Conservation (phyloP, 2,329 filamentous ascomycete species). For the Epichloe aotearoae region DNA sequence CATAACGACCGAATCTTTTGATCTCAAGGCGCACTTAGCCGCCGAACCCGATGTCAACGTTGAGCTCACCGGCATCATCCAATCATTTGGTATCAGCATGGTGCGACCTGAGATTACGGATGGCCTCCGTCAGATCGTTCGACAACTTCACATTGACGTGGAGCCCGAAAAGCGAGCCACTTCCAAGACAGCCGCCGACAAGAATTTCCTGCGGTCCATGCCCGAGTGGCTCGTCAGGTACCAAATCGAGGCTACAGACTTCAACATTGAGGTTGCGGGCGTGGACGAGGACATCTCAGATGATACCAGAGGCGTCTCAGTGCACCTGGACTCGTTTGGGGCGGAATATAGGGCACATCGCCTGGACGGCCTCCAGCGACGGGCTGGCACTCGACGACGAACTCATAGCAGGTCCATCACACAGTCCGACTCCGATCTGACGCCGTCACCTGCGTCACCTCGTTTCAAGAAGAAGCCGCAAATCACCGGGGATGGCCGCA, state of each 20-base stretch:
- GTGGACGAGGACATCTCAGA: constrained; percentile 73
- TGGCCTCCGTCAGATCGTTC: constrained; percentile 81
- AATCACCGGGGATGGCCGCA: constrained; percentile 59
- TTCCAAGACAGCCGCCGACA: constrained; percentile 36
- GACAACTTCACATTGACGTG: constrained; percentile 62
- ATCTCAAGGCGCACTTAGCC: constrained; percentile 72
- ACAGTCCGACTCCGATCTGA: constrained; percentile 53
- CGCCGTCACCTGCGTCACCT: constrained; percentile 22
- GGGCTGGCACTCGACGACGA: constrained; percentile 47
- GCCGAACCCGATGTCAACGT: constrained; percentile 80
- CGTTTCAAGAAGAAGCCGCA: constrained; percentile 39
- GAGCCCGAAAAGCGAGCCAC: constrained; percentile 43
- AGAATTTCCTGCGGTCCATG: constrained; percentile 62
- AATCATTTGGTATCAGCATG: constrained; percentile 81
- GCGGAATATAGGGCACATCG: constrained; percentile 80
- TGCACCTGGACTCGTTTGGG: constrained; percentile 80
- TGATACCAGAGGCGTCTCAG: constrained; percentile 65
- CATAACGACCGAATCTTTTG: constrained; percentile 74
- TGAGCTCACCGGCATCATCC: constrained; percentile 62
- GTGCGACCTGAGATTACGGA: constrained; percentile 86
- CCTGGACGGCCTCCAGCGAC: constrained; percentile 47
- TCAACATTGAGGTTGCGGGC: constrained; percentile 82
- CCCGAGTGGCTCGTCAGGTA: constrained; percentile 78
- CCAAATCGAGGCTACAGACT: constrained; percentile 74
- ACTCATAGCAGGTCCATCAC: constrained; percentile 60